These are phyloP conservation scores for Pneumocystis canis DNA, from an alignment of 1,139 yeast genomes.

Conservation along the genomic window DNA sequence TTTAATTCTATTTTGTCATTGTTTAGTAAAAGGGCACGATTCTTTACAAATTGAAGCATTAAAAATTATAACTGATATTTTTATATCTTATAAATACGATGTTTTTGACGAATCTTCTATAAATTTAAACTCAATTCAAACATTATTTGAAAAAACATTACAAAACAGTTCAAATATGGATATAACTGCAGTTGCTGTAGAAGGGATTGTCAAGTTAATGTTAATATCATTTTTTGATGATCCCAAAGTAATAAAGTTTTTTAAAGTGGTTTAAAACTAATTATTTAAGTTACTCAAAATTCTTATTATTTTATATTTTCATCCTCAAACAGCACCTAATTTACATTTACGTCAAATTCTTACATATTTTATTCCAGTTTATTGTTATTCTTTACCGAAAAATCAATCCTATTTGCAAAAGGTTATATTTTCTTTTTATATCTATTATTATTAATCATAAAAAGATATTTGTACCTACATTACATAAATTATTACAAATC, in stretches of 20 bases:
- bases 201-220: constrained; percentile 70
- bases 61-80: constrained; percentile 59
- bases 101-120: constrained; percentile 28
- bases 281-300: constrained; percentile 41
- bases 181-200: constrained; percentile 70
- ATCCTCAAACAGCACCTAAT: constrained; percentile 48
- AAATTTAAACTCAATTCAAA: constrained; percentile 34
- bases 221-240: constrained; percentile 63
- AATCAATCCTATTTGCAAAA: constrained; percentile 60
- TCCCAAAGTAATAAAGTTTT: constrained; percentile 29
- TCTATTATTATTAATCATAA: constrained; percentile 21
- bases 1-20: constrained; percentile 47
- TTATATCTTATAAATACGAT: constrained; percentile 59
- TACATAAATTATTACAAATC: not conserved
- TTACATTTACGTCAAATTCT: constrained; percentile 64
- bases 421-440: constrained; percentile 43
- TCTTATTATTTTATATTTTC: constrained; percentile 58
- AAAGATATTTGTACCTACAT: not conserved
- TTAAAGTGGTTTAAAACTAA: not conserved
- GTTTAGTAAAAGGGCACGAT: constrained; percentile 48
- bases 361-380: constrained; percentile 81
- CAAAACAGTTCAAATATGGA: constrained; percentile 37
- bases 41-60: constrained; percentile 47
- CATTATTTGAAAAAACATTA: constrained; percentile 53
- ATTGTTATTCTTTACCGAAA: constrained; percentile 58